phyloP scores from a whole-genome alignment of 768 basidiomycete genomes.

The Coprinopsis cinerea region DNA sequence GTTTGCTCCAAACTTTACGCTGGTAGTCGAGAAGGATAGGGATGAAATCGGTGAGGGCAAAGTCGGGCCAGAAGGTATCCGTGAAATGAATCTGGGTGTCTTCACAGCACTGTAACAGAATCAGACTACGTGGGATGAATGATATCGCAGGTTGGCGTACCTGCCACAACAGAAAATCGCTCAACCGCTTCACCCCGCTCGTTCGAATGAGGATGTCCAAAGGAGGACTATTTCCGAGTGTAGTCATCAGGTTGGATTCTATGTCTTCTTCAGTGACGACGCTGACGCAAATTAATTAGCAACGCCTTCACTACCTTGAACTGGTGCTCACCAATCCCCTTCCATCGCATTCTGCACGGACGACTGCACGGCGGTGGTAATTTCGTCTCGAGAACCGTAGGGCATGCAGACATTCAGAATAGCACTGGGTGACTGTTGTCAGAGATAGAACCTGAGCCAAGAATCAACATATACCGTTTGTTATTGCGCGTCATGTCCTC shows the following conservation, averaged over 20 bases:
- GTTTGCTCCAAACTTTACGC: slow-evolving; percentile 54
- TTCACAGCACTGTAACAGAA: slow-evolving; percentile 59
- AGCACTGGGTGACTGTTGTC: slow-evolving; percentile 41
- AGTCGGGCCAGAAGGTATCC: slow-evolving; percentile 87
- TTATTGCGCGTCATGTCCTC: slow-evolving; percentile 75
- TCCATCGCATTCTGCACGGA: slow-evolving; percentile 38
- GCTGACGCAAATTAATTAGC: slow-evolving; percentile 16
- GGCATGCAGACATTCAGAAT: slow-evolving; percentile 92
- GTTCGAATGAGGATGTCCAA: slow-evolving; percentile 89
- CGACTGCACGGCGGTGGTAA: slow-evolving; percentile 67
- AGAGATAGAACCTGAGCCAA: slow-evolving; percentile 1
- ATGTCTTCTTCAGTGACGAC: slow-evolving; percentile 63
- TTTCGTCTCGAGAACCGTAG: slow-evolving; percentile 89
- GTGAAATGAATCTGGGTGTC: slow-evolving; percentile 86
- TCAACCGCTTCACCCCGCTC: slow-evolving; percentile 82
- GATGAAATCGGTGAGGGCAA: slow-evolving; percentile 79
- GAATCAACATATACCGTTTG: slow-evolving; percentile 41
- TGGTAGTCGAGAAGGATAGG: slow-evolving; percentile 89
- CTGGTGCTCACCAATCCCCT: background rate
- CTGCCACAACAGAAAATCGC: slow-evolving; percentile 96
- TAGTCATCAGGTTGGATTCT: slow-evolving; percentile 60
- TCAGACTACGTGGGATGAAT: background rate
- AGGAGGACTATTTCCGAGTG: slow-evolving; percentile 62
- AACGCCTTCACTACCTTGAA: background rate
- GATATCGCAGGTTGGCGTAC: slow-evolving; percentile 33